Evolutionary conservation across 106 monocot genomes (phyloP).

Genomic region (Gastrodia elata): DNA sequence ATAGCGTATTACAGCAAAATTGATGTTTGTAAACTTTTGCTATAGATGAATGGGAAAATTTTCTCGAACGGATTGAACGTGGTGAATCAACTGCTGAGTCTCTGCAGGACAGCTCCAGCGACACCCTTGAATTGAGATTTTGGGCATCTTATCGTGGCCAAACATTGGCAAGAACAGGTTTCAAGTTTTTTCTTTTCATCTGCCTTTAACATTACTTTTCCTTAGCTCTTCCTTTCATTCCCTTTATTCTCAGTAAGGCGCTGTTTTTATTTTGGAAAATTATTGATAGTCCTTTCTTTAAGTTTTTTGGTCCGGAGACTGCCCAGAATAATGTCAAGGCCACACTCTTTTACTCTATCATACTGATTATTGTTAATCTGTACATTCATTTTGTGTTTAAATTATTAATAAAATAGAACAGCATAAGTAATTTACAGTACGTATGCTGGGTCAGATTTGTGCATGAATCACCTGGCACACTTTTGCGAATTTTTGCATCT

Average conservation of each 20-base stretch:
- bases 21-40: constrained; percentile 7
- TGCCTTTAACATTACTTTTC: constrained; percentile 4
- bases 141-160: constrained; percentile 98
- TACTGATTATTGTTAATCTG: neutral
- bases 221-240: neutral
- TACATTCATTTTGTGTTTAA: constrained; percentile 1
- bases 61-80: constrained; percentile 73
- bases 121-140: constrained; percentile 75
- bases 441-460: neutral
- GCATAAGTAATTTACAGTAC: neutral
- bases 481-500: neutral
- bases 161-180: constrained; percentile 93
- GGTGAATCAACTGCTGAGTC: constrained; percentile 51
- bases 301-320: neutral
- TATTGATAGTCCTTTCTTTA: neutral
- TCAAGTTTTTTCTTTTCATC: neutral
- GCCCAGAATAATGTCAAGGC: neutral
- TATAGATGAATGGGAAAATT: constrained; percentile 94
- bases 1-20: neutral
- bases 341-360: constrained; percentile 1
- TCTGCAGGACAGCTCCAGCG: constrained; percentile 43
- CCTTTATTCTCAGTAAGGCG: neutral
- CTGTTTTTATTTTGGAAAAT: neutral
- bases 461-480: neutral
- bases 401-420: neutral